These are phyloP conservation scores for Diaporthe aspalathi DNA, from an alignment of 2,329 filamentous ascomycete species.

Conservation along the genomic window DNA sequence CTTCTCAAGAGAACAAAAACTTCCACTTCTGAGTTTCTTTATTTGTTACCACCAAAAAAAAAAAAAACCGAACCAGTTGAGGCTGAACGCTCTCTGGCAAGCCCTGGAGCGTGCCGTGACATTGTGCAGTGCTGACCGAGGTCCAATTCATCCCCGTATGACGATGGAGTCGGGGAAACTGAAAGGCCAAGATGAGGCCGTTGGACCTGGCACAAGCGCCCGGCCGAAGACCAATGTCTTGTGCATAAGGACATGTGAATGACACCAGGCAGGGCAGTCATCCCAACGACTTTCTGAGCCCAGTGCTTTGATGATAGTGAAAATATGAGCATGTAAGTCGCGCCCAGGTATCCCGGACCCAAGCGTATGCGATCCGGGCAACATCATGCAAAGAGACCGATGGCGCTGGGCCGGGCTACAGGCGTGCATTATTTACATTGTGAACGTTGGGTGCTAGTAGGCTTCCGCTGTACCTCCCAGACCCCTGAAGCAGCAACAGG, in stretches of 20 bases:
- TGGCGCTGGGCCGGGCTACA: neutral
- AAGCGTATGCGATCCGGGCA: neutral
- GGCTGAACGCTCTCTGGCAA: neutral
- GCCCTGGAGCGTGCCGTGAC: neutral
- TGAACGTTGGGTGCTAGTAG: too few species aligned
- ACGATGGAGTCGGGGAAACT: neutral
- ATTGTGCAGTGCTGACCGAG: neutral
- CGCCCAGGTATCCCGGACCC: neutral
- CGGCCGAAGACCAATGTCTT: neutral
- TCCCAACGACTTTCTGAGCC: neutral
- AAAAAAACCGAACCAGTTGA: neutral
- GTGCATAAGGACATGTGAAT: neutral
- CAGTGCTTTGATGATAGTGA: neutral
- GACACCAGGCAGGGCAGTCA: neutral
- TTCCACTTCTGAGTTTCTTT: too few species aligned
- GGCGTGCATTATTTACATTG: neutral
- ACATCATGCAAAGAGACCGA: neutral
- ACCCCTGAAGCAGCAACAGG: neutral
- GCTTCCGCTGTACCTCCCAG: too few species aligned
- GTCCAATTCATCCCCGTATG: too few species aligned
- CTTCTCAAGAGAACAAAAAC: neutral
- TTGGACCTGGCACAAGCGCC: neutral
- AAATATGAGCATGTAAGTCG: neutral
- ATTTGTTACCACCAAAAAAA: too few species aligned
- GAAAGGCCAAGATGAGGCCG: neutral